Evolutionary conservation across 352 stramenopile genomes (phyloP).

Genomic region (Pseudoperonospora humuli): DNA sequence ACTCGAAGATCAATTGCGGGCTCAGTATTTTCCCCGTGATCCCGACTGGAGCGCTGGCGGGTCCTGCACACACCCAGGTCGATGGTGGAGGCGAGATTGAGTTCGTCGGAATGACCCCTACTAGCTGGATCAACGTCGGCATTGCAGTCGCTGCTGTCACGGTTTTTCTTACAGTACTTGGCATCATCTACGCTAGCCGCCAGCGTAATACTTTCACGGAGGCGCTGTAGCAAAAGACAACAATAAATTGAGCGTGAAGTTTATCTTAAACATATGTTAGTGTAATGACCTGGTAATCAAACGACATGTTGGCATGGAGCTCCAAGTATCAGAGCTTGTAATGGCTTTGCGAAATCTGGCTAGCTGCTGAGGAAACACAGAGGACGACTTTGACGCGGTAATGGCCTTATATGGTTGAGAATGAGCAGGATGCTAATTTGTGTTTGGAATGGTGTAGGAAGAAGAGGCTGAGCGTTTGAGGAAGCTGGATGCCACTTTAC

Average conservation of each 20-base stretch:
- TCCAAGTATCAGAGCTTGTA: no score
- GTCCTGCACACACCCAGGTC: conserved; percentile 32
- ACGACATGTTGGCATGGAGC: no score
- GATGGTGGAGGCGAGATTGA: conserved; percentile 38
- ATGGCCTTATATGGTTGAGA: background rate
- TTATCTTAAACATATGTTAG: no score
- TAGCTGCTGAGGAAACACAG: conserved; percentile 23
- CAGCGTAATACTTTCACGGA: conserved; percentile 27
- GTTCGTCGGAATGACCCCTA: conserved; percentile 29
- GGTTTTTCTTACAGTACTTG: conserved; percentile 26
- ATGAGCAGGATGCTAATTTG: background rate
- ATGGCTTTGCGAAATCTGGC: no score
- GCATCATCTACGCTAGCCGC: conserved; percentile 26
- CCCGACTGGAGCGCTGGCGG: conserved; percentile 42
- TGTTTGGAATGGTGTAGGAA: conserved; percentile 21
- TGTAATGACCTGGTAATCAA: no score
- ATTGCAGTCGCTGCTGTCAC: conserved; percentile 20
- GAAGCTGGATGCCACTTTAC: conserved; percentile 67
- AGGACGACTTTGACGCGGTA: conserved; percentile 58
- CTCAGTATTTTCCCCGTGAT: conserved; percentile 70
- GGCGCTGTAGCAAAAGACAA: no score
- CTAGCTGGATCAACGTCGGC: conserved; percentile 30
- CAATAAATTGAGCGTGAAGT: no score
- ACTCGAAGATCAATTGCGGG: conserved; percentile 73
- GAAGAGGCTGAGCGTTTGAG: conserved; percentile 46